These are phyloP conservation scores for Xylaria sp. DNA, from an alignment of 2,329 filamentous ascomycete genomes.

Conservation along the genomic window DNA sequence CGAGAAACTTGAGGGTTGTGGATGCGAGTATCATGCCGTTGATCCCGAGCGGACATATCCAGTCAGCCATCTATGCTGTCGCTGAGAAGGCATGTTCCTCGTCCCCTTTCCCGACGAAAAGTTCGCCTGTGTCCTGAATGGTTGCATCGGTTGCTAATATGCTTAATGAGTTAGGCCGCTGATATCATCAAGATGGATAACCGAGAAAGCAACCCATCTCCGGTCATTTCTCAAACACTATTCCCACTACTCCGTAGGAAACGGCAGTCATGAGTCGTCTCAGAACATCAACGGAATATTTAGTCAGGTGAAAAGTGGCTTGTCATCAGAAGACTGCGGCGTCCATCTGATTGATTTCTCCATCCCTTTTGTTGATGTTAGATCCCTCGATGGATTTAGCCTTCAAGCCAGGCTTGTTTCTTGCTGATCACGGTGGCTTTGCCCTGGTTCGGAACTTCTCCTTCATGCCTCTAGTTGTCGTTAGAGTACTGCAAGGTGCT, in stretches of 20 bases:
- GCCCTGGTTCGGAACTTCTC: no score
- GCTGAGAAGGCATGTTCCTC: constrained; percentile 51
- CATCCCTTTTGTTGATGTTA: background rate
- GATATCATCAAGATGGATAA: constrained; percentile 55
- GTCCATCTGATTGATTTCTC: background rate
- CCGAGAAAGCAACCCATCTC: constrained; percentile 3
- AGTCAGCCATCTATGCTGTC: constrained; percentile 44
- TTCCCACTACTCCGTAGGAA: background rate
- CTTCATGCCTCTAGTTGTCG: no score
- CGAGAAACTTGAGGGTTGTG: constrained; percentile 55
- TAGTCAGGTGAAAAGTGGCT: background rate
- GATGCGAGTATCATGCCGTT: constrained; percentile 58
- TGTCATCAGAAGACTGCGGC: background rate
- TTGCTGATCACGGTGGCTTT: background rate
- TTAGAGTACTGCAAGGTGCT: no score
- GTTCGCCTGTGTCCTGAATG: background rate
- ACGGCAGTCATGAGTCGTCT: background rate
- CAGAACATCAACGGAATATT: background rate
- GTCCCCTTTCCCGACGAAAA: background rate
- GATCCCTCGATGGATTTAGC: background rate
- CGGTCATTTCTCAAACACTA: background rate
- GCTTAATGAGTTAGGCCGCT: constrained; percentile 50
- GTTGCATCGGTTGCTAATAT: constrained; percentile 21
- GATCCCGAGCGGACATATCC: constrained; percentile 53
- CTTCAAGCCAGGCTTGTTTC: background rate